Conservation (phyloP, 2,329 filamentous ascomycete genomes). For the Bipolaris sorokiniana region DNA sequence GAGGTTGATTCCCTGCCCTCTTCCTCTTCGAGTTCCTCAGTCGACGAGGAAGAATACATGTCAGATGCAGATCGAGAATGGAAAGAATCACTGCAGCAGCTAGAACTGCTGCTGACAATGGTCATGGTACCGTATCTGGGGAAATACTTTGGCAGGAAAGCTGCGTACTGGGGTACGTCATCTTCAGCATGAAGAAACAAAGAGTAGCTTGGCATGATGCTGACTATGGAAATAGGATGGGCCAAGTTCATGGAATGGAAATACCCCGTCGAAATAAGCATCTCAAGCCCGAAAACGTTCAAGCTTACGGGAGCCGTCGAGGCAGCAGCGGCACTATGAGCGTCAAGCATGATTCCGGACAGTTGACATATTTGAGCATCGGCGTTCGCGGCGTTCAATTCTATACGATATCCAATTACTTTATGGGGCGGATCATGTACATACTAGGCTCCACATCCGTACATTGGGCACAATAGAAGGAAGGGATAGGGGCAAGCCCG, state of each 20-base stretch:
- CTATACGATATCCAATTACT: neutral
- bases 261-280: constrained; percentile 76
- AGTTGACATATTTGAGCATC: constrained; percentile 14
- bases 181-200: neutral
- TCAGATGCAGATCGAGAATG: constrained; percentile 94
- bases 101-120: constrained; percentile 93
- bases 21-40: constrained; percentile 58
- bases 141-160: constrained; percentile 93
- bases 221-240: constrained; percentile 71
- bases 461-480: neutral
- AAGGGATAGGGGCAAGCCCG: neutral
- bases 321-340: constrained; percentile 53
- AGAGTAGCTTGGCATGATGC: neutral
- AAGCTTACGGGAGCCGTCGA: constrained; percentile 55
- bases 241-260: constrained; percentile 93
- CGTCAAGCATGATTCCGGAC: neutral
- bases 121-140: constrained; percentile 91
- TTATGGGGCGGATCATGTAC: neutral
- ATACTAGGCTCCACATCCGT: neutral
- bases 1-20: constrained; percentile 59
- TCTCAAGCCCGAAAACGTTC: constrained; percentile 55
- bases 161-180: constrained; percentile 90
- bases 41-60: constrained; percentile 64
- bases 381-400: constrained; percentile 17
- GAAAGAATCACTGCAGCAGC: constrained; percentile 90